These are phyloP conservation scores for Leccinum obscurum DNA, from an alignment of 768 basidiomycete genomes.

Conservation along the genomic window DNA sequence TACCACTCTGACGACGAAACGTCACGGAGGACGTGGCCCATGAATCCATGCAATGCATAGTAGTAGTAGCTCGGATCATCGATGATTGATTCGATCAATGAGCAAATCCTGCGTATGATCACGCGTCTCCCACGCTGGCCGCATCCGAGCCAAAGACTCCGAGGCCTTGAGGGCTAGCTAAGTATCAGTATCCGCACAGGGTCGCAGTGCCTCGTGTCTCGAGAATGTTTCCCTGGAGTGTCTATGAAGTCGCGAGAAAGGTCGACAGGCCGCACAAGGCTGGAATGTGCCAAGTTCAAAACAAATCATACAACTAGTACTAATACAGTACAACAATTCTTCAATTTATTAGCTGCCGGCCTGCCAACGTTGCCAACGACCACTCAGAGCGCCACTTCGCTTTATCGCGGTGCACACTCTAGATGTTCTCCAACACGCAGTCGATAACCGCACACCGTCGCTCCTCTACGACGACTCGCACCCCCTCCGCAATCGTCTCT, in stretches of 20 bases:
- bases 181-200: not conserved
- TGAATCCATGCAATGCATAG: not conserved
- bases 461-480: conserved; percentile 56
- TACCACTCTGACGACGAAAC: not conserved
- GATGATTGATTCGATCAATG: not conserved
- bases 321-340: not conserved
- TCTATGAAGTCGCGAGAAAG: not conserved
- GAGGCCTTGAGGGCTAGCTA: not conserved
- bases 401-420: not conserved
- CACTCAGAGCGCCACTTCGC: not conserved
- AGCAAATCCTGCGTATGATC: not conserved
- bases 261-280: too few relatives aligned
- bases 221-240: not conserved
- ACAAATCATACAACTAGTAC: not conserved
- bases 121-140: not conserved
- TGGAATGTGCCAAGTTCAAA: too few relatives aligned
- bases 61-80: not conserved
- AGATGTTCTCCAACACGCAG: conserved; percentile 50
- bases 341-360: not conserved
- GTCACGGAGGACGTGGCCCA: not conserved
- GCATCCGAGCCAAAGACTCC: not conserved
- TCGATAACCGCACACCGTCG: conserved; percentile 66
- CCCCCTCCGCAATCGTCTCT: conserved; percentile 45
- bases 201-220: not conserved
- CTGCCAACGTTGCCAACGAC: not conserved